Percentiles rank a stretch among this genome's conserved stretches.
Conservation (phyloP, 768 basidiomycete genomes). For the Lactarius tabidus region DNA sequence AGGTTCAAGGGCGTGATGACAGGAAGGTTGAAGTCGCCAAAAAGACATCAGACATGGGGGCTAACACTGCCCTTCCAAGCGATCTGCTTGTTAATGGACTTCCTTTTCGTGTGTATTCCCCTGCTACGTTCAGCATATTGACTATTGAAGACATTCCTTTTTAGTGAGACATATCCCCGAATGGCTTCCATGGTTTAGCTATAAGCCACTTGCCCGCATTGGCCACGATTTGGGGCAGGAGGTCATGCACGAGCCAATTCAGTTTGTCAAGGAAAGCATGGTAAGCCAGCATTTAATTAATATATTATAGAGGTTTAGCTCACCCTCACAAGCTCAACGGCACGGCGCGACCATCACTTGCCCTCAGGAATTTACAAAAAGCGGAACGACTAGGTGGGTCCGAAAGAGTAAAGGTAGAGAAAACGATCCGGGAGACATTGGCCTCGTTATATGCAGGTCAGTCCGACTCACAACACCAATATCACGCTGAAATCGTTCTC, state of each 20-base stretch:
- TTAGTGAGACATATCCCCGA: slow-evolving; percentile 9
- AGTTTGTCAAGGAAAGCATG: slow-evolving; percentile 14
- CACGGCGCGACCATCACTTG: slow-evolving; percentile 9
- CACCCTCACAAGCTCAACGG: not conserved
- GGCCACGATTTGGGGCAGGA: not conserved
- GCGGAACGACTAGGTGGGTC: not conserved
- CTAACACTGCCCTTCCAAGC: not conserved
- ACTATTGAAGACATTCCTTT: not conserved
- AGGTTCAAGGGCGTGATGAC: slow-evolving; percentile 2
- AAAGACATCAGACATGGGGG: not conserved
- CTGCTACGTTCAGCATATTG: not conserved
- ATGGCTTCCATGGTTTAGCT: slow-evolving; percentile 14
- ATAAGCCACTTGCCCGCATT: slow-evolving; percentile 3
- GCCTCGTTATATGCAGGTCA: slow-evolving; percentile 8
- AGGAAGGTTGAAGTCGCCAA: not conserved
- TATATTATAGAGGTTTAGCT: not conserved
- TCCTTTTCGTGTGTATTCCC: slow-evolving; percentile 1
- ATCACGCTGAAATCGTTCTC: not conserved
- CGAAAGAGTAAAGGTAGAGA: not conserved
- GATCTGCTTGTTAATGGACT: slow-evolving; percentile 1
- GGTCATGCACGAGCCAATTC: not conserved
- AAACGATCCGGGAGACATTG: not conserved
- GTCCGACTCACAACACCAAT: not conserved
- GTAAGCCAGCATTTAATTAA: not conserved
- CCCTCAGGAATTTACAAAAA: slow-evolving; percentile 3